phyloP scores from a whole-genome alignment of 23 red algal genomes.

The Pyropia yezoensis region DNA sequence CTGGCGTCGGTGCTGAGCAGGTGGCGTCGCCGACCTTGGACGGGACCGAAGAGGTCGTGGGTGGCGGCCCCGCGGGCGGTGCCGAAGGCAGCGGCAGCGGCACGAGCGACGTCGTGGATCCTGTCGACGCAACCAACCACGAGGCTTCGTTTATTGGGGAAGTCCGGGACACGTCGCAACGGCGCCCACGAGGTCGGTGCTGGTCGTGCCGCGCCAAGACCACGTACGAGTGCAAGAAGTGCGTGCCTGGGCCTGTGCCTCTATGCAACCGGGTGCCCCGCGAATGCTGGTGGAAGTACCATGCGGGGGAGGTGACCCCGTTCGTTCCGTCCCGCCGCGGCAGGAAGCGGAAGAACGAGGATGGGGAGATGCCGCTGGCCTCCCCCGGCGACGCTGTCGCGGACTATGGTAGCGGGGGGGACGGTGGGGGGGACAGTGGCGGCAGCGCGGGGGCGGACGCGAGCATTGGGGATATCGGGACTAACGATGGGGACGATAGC shows the following conservation, averaged over 20 bases:
- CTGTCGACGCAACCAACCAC: neutral
- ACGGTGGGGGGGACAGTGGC: too few species aligned
- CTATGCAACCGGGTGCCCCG: conserved; percentile 48
- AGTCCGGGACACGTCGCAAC: conserved; percentile 41
- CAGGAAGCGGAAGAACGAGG: conserved; percentile 38
- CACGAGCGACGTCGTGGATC: too few species aligned
- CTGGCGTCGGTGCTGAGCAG: too few species aligned
- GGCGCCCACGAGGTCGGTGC: conserved; percentile 43
- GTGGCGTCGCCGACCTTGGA: too few species aligned
- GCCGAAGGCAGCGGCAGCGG: too few species aligned
- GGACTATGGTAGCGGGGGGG: too few species aligned
- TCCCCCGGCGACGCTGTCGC: too few species aligned
- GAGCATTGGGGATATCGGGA: too few species aligned
- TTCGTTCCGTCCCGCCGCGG: conserved; percentile 55
- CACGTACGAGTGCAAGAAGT: conserved; percentile 66
- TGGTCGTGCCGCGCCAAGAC: conserved; percentile 67
- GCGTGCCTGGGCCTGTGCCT: conserved; percentile 46
- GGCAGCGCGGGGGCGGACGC: too few species aligned
- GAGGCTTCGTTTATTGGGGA: conserved; percentile 63
- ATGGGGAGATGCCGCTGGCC: neutral
- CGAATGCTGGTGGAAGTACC: conserved; percentile 72
- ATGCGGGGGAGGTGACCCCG: conserved; percentile 50
- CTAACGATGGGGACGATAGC: too few species aligned
- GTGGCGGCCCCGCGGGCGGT: too few species aligned
- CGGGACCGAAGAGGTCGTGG: too few species aligned